Evolutionary conservation across 2,329 filamentous ascomycete genomes (phyloP).

Genomic region (Fragosphaeria purpurea): DNA sequence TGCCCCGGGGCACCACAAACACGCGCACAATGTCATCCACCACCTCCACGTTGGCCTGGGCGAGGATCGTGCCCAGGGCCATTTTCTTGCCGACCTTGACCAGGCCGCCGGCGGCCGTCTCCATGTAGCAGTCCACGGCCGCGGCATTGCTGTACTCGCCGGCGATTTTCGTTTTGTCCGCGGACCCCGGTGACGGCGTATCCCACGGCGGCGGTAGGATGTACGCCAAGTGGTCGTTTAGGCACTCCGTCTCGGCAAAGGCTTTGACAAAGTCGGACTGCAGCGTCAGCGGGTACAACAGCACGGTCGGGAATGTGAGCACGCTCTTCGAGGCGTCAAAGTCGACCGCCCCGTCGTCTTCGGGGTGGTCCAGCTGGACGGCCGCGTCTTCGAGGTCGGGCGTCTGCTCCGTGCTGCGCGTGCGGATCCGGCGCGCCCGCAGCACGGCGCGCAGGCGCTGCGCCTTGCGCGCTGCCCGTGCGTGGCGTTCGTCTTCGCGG

Average conservation of each 20-base stretch:
- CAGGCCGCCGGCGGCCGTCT: slow-evolving; percentile 68
- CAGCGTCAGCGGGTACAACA: slow-evolving; percentile 74
- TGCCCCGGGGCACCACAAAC: slow-evolving; percentile 65
- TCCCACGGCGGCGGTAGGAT: slow-evolving; percentile 91
- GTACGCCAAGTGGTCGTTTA: slow-evolving; percentile 72
- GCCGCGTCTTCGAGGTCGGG: slow-evolving; percentile 82
- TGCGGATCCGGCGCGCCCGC: slow-evolving; percentile 58
- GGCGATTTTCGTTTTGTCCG: slow-evolving; percentile 22
- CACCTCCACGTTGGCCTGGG: slow-evolving; percentile 66
- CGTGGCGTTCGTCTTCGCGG: slow-evolving; percentile 43
- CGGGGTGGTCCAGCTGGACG: slow-evolving; percentile 51
- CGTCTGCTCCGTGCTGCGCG: slow-evolving; percentile 55
- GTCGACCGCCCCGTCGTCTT: slow-evolving; percentile 31
- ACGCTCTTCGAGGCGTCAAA: slow-evolving; percentile 61
- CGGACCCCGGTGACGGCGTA: slow-evolving; percentile 27
- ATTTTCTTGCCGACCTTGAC: slow-evolving; percentile 87
- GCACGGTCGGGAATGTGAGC: slow-evolving; percentile 66
- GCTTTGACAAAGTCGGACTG: slow-evolving; percentile 88
- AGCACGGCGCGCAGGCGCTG: slow-evolving; percentile 56
- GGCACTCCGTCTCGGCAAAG: slow-evolving; percentile 65
- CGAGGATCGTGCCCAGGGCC: slow-evolving; percentile 62
- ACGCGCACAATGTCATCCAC: slow-evolving; percentile 78
- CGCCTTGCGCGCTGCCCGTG: slow-evolving; percentile 45
- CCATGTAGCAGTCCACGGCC: slow-evolving; percentile 78
- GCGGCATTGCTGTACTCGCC: slow-evolving; percentile 59